phyloP scores from a whole-genome alignment of 306 rosid species.

The Castanopsis chinensis region DNA sequence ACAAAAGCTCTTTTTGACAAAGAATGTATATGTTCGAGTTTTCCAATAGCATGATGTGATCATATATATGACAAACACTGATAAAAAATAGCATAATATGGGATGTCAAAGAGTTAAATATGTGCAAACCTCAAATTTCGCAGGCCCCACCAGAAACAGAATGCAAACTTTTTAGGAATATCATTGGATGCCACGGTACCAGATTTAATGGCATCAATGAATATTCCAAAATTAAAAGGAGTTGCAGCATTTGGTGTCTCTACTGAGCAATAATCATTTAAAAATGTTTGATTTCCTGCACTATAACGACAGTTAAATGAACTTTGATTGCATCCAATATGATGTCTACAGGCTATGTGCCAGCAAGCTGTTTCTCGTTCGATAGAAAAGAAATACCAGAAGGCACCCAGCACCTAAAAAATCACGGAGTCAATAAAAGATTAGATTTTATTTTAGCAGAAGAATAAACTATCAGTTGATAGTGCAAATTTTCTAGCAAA shows the following conservation, averaged over 20 bases:
- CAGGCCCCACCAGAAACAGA: constrained; percentile 93
- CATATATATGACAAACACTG: too few species aligned
- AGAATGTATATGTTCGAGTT: too few species aligned
- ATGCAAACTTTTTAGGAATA: constrained; percentile 66
- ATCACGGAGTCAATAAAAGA: neutral
- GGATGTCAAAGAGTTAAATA: too few species aligned
- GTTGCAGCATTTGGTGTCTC: constrained; percentile 22
- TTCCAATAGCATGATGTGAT: too few species aligned
- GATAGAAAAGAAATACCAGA: constrained; percentile 78
- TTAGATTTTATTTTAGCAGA: too few species aligned
- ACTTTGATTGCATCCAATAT: constrained; percentile 18
- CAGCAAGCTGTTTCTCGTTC: constrained; percentile 85
- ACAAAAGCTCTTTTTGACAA: too few species aligned
- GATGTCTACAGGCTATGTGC: constrained; percentile 49
- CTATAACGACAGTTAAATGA: constrained; percentile 41
- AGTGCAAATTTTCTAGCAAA: too few species aligned
- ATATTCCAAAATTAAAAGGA: constrained; percentile 74
- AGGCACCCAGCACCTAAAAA: constrained; percentile 77
- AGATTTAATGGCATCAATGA: constrained; percentile 78
- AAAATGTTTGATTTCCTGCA: constrained; percentile 10
- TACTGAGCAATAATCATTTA: constrained; percentile 62
- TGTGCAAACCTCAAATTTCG: constrained; percentile 72
- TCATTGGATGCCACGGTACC: constrained; percentile 62
- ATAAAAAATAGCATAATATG: too few species aligned
- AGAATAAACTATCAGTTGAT: too few species aligned